Base-by-base conservation (phyloP, 371 early-diverging fungal genomes). In the Mortierella sp. region DNA sequence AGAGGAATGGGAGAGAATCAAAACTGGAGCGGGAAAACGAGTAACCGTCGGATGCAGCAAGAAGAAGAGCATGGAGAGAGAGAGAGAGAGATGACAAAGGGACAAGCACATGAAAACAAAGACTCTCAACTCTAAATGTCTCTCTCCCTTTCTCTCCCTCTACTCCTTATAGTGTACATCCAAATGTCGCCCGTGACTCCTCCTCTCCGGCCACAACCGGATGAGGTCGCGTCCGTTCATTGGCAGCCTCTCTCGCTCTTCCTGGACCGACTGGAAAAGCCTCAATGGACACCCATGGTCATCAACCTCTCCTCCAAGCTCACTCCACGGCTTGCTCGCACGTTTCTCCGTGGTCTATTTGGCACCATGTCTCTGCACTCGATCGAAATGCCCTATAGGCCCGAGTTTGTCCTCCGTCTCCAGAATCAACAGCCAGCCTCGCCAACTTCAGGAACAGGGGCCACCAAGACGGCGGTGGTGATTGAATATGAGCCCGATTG, bases 161-260 rank as follows among this genome's bases (percentile, higher is more conserved):
- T 57, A 7, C 58, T n/a, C n/a, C 46, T 15, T 66, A n/a, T 56
- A 89, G 90, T 91, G 4, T 92, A 84, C 71, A 83, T 92, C 47
- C 92, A 90, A 67, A 72, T 88, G 23, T 75, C 82, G 28, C 89
- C 87, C 12, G 72, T 81, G 18, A 89, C 88, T 1, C 90, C 88
- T 21, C 68, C 84, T 52, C 66, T 89, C 57, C 75, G 74, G 21
- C 86, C 88, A 16, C 85, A 86, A 60, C 80, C 81, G 21, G 80
- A 81, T 60, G 92, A 92, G 69, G 90, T 92, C 28, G 89, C 89
- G 16, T 83, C 87, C 11, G 85, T 87, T 16, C 84, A 89, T 72
- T 92, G 92, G 90, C 85, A 86, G 63, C 88, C 89, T 12, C 57
- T 90, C 1, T 75, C 81, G 0, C 82, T 85, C 59, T 88, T 88